Conservation (phyloP, 2,329 filamentous ascomycete genomes). For the Epicoccum sorghinum region DNA sequence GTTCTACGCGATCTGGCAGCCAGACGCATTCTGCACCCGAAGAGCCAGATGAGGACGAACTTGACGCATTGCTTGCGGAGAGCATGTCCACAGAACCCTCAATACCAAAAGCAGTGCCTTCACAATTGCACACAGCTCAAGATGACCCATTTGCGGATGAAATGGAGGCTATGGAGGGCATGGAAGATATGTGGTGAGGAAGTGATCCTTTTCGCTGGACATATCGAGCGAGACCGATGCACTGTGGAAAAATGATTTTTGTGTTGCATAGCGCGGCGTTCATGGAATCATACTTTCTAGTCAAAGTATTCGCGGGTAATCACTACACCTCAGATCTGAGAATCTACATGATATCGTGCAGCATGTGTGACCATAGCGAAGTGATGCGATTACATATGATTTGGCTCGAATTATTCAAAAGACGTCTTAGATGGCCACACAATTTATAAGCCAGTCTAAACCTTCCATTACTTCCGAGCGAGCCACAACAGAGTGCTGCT, state of each 20-base stretch:
- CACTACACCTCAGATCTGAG: no score
- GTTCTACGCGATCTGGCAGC: not conserved
- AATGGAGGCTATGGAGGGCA: slow-evolving; percentile 48
- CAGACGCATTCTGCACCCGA: slow-evolving; percentile 22
- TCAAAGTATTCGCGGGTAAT: no score
- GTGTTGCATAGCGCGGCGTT: slow-evolving; percentile 38
- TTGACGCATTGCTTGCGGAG: slow-evolving; percentile 62
- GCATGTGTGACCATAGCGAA: no score
- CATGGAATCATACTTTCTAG: no score
- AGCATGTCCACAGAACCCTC: slow-evolving; percentile 32
- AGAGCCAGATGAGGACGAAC: slow-evolving; percentile 57
- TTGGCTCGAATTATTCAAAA: no score
- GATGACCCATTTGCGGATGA: slow-evolving; percentile 48
- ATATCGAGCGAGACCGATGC: not conserved
- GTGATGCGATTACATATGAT: no score
- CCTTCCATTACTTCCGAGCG: no score
- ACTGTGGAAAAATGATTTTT: not conserved
- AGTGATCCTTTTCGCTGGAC: not conserved
- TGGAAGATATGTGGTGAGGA: slow-evolving; percentile 45
- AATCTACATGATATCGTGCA: no score
- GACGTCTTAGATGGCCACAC: no score
- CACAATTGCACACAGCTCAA: slow-evolving; percentile 16
- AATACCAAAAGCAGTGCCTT: slow-evolving; percentile 16
- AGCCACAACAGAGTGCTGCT: no score
- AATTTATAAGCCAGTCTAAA: no score